Evolutionary conservation across 2,329 filamentous ascomycete species (phyloP).

Genomic region (Penicillium nordicum): DNA sequence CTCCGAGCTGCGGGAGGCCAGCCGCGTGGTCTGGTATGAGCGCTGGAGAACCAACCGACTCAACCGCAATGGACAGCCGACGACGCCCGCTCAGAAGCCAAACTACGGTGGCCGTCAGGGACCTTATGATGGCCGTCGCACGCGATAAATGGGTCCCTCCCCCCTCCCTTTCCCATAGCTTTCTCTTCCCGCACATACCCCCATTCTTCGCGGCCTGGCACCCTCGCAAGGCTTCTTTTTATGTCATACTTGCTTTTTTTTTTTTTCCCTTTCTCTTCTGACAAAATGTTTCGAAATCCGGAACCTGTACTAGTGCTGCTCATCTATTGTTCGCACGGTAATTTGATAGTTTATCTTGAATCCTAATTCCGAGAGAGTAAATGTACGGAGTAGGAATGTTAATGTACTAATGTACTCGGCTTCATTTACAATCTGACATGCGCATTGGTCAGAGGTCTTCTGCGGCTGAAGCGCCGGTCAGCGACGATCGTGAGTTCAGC

Average conservation of each 20-base stretch:
- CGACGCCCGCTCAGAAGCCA: conserved; percentile 20
- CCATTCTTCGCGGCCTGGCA: conserved; percentile 15
- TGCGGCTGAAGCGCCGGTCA: conserved; percentile 2
- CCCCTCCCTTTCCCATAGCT: conserved; percentile 14
- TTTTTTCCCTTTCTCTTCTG: neutral
- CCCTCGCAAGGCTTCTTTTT: conserved; percentile 14
- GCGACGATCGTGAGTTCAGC: neutral
- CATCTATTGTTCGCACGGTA: conserved; percentile 4
- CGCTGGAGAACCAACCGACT: conserved; percentile 71
- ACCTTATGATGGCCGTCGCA: conserved; percentile 26
- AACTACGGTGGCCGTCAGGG: conserved; percentile 30
- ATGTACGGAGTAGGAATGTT: neutral
- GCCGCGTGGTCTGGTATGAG: conserved; percentile 91
- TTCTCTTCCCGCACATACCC: conserved; percentile 27
- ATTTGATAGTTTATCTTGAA: conserved; percentile 1
- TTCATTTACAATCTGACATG: neutral
- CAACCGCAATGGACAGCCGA: conserved; percentile 32
- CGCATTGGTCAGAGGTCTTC: neutral
- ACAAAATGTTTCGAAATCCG: conserved; percentile 3
- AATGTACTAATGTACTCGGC: neutral
- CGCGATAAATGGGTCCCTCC: conserved; percentile 15
- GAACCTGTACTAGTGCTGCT: conserved; percentile 5
- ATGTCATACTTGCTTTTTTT: conserved; percentile 2
- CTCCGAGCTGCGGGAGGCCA: conserved; percentile 81
- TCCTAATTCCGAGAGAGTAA: neutral